Base-by-base conservation (phyloP, 2,329 filamentous ascomycete species). In the Aureobasidium lini region DNA sequence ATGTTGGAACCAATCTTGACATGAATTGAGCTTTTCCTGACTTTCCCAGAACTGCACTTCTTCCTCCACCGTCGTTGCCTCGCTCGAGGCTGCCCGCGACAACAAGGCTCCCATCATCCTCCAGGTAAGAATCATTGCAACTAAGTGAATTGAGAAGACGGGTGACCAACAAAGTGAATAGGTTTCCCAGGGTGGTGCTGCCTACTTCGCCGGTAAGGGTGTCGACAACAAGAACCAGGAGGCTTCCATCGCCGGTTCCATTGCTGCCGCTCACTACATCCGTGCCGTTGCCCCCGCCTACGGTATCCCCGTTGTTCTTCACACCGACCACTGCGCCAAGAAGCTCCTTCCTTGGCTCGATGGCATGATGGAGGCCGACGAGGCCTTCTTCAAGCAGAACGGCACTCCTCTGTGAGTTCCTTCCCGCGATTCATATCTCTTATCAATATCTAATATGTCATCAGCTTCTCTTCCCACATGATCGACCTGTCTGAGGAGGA, bases 321-420 rank as follows among this genome's bases (percentile, higher is more conserved):
- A 96, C 85, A 95, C 93, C 73, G 94, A 99, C 76, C 94, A 97
- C 83, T 96, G 93, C 79, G 93, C 94, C 74, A 97, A 97, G 89
- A 97, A 97, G 87, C 90, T 97, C 62, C 86, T 97, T 60, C 94
- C 94, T 64, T 97, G 93, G 93, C 81, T 97, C 74, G 92, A 96
- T 72, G 92, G 92, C 74, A 92, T 96, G 86, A 78, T 97, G 68
- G 91, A 94, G 64, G 93, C 87, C 68, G 94, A 97, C 72, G 94
- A 97, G 85, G 82, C 80, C 62, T 93, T 92, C 82, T 96, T 95
- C 88, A 95, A 96, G 87, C 76, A 84, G 74, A 85, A 93, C 74
- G 89, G 89, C 78, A 88, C 92, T 77, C 93, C 94, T 66, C 87
- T 97, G 64, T 63, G 52, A 61, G 59, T 31, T 37, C 37, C 1